Evolutionary conservation across 441 rosid species (phyloP).

Genomic region (Adansonia gregorii): DNA sequence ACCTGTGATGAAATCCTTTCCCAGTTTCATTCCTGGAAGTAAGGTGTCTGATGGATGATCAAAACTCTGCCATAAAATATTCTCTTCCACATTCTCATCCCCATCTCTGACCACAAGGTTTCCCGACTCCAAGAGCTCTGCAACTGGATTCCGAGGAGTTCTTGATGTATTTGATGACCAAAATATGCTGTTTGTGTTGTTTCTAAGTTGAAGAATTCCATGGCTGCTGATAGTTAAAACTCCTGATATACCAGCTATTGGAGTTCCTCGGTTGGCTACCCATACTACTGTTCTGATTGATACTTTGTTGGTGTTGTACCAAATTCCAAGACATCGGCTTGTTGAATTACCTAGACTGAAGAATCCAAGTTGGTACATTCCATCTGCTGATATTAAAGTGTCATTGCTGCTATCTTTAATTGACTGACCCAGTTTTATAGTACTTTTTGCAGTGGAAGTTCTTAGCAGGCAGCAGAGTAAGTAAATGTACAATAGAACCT

Average conservation of each 20-base stretch:
- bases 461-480: neutral
- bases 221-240: constrained; percentile 21
- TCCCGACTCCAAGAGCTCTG: constrained; percentile 40
- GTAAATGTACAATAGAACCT: constrained; percentile 10
- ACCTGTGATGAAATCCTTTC: constrained; percentile 21
- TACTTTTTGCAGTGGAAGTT: neutral
- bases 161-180: constrained; percentile 34
- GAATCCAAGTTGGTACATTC: constrained; percentile 33
- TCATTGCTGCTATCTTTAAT: constrained; percentile 25
- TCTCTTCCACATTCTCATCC: neutral
- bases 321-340: constrained; percentile 36
- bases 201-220: constrained; percentile 25
- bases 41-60: constrained; percentile 26
- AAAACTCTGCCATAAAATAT: constrained; percentile 31
- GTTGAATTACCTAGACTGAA: constrained; percentile 32
- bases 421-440: constrained; percentile 21
- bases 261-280: constrained; percentile 39
- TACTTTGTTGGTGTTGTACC: constrained; percentile 22
- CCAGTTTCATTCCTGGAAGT: constrained; percentile 32
- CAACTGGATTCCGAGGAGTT: constrained; percentile 15
- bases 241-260: constrained; percentile 29
- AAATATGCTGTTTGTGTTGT: constrained; percentile 10
- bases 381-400: constrained; percentile 26
- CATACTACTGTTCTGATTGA: constrained; percentile 25
- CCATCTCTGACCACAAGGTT: constrained; percentile 29